Percentiles rank a stretch among this genome's conserved stretches.
Conservation (phyloP, 768 basidiomycete species). For the Tulasnella sp. region DNA sequence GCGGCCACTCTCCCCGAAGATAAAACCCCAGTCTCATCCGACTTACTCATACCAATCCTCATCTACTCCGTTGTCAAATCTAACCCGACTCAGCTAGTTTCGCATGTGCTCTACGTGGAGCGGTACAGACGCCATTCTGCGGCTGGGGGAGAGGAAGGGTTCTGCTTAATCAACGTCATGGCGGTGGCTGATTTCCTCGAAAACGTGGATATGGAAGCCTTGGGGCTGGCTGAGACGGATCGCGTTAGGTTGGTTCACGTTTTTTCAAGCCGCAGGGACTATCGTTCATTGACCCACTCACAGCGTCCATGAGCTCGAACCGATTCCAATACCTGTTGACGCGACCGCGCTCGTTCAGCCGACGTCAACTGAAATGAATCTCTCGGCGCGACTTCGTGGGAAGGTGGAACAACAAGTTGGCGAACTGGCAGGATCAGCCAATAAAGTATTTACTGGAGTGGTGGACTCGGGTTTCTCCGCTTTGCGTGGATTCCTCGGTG, state of each 20-base stretch:
- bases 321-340: constrained; percentile 66
- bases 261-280: not conserved
- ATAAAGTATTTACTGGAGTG: constrained; percentile 72
- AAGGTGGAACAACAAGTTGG: constrained; percentile 77
- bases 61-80: constrained; percentile 92
- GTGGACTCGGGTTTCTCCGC: constrained; percentile 89
- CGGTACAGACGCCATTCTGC: constrained; percentile 52
- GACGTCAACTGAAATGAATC: constrained; percentile 40
- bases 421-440: constrained; percentile 62
- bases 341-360: constrained; percentile 46
- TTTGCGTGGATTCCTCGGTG: constrained; percentile 61
- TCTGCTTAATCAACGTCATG: constrained; percentile 90
- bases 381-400: constrained; percentile 57
- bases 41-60: constrained; percentile 86
- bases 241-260: constrained; percentile 51
- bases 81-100: constrained; percentile 79
- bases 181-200: constrained; percentile 95
- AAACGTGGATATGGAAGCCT: constrained; percentile 78
- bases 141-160: constrained; percentile 78
- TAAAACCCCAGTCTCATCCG: constrained; percentile 63
- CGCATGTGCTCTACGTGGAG: constrained; percentile 51
- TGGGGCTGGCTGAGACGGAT: constrained; percentile 52
- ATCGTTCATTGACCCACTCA: not conserved
- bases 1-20: not conserved
- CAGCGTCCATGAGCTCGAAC: constrained; percentile 75